Evolutionary conservation across 1,284 basidiomycete genomes (phyloP).

Genomic region (Cryptococcus jaspeensis): DNA sequence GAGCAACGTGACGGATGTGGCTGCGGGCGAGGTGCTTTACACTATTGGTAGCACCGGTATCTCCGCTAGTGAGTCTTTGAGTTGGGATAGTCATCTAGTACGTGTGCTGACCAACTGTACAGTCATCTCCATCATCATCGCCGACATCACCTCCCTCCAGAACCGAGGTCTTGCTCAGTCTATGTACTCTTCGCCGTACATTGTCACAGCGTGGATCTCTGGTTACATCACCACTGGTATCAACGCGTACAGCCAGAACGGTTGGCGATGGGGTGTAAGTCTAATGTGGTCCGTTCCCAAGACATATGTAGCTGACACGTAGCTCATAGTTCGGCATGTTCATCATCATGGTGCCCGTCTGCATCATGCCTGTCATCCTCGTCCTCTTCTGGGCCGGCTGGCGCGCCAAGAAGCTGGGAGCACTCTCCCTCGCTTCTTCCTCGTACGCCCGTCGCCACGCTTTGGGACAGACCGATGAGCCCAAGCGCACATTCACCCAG

Average conservation of each 20-base stretch:
- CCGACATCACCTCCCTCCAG: constrained; percentile 72
- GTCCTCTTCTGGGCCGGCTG: constrained; percentile 42
- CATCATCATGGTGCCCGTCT: constrained; percentile 15
- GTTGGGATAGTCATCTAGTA: neutral
- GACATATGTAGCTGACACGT: neutral
- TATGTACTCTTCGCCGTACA: constrained; percentile 64
- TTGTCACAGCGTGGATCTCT: constrained; percentile 46
- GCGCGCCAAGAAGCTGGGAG: constrained; percentile 32
- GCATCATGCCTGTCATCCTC: constrained; percentile 31
- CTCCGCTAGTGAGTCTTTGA: constrained; percentile 4
- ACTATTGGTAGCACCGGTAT: constrained; percentile 21
- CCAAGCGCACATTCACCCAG: constrained; percentile 11
- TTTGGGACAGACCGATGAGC: constrained; percentile 7
- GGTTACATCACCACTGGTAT: constrained; percentile 61
- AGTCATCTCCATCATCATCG: constrained; percentile 40
- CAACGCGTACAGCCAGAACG: constrained; percentile 46
- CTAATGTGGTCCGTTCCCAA: neutral
- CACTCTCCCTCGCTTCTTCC: constrained; percentile 19
- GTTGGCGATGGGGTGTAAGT: constrained; percentile 65
- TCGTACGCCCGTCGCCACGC: constrained; percentile 11
- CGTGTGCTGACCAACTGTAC: too few species aligned
- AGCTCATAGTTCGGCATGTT: constrained; percentile 16
- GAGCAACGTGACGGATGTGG: constrained; percentile 13
- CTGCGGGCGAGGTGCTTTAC: constrained; percentile 23
- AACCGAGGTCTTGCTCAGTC: constrained; percentile 72